phyloP scores from a whole-genome alignment of 1,284 basidiomycete species.

The Irpex rosettiformis region DNA sequence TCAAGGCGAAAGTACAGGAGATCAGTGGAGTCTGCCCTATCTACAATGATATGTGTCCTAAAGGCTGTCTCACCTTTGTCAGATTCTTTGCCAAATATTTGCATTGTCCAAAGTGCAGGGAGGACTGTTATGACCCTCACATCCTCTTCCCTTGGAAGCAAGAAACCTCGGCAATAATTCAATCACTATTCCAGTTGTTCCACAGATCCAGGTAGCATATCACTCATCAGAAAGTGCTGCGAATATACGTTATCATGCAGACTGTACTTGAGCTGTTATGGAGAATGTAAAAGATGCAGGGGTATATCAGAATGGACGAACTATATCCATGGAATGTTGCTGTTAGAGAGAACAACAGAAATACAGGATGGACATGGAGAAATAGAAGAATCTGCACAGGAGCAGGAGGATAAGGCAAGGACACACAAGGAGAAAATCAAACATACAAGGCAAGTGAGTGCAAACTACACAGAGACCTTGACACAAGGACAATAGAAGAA shows the following conservation, averaged over 20 bases:
- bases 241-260: constrained; percentile 18
- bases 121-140: constrained; percentile 23
- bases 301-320: constrained; percentile 5
- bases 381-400: no score
- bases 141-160: not conserved
- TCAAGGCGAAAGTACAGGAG: constrained; percentile 20
- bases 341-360: no score
- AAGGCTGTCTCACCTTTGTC: constrained; percentile 26
- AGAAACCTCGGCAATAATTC: constrained; percentile 20
- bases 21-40: constrained; percentile 25
- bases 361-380: no score
- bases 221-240: constrained; percentile 15
- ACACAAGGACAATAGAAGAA: no score
- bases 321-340: constrained; percentile 18
- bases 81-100: constrained; percentile 22
- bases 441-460: no score
- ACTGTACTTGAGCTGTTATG: constrained; percentile 7
- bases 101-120: constrained; percentile 21
- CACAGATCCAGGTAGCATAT: constrained; percentile 22
- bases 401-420: no score
- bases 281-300: constrained; percentile 2
- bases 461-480: no score
- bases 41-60: constrained; percentile 28
- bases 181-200: constrained; percentile 23
- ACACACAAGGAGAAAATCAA: no score